Conservation (phyloP, 305 asterid genomes). For the Fraxinus angustifolia region DNA sequence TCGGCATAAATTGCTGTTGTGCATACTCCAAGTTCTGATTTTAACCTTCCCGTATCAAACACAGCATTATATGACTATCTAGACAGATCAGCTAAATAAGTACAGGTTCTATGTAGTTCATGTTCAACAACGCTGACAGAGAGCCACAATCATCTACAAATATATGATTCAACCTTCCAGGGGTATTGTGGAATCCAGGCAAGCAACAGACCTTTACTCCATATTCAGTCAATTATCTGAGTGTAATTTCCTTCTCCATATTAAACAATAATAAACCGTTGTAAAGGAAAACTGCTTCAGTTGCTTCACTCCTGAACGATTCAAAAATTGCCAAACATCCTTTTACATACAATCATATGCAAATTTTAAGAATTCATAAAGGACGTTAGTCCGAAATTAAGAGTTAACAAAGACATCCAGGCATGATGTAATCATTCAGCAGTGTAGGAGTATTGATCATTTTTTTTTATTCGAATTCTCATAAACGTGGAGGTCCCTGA, state of each 20-base stretch:
- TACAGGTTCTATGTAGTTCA: neutral
- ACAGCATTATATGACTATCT: neutral
- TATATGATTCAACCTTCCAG: neutral
- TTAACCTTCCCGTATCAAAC: neutral
- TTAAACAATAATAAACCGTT: neutral
- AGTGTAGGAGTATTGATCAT: neutral
- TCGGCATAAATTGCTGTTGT: neutral
- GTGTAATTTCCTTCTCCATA: neutral
- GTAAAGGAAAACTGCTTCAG: neutral
- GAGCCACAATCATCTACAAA: neutral
- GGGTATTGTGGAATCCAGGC: neutral
- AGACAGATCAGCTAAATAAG: neutral
- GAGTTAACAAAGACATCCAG: neutral
- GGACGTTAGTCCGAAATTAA: neutral
- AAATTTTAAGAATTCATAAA: neutral
- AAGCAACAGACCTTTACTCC: neutral
- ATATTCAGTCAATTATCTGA: neutral
- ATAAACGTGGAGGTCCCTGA: neutral
- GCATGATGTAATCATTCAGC: neutral
- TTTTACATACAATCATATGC: neutral
- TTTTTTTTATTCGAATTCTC: neutral
- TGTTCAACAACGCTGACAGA: neutral
- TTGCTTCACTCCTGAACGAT: neutral
- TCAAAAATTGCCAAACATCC: neutral
- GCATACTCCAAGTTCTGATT: neutral